Base-by-base conservation (phyloP, 2,329 filamentous ascomycete species). In the Sarocladiaceae sp. region DNA sequence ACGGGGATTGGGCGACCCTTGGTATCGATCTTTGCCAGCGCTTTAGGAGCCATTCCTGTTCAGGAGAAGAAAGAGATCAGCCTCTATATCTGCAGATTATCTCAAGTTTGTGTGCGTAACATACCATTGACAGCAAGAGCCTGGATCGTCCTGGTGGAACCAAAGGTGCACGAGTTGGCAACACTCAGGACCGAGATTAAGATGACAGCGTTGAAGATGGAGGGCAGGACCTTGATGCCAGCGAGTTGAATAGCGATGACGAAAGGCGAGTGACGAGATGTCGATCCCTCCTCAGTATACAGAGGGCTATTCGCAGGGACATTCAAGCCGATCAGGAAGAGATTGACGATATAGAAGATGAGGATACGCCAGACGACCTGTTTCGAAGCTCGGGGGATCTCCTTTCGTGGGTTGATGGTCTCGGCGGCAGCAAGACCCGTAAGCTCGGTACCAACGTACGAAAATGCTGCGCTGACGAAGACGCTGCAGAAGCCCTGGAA, bases 371-470 rank as follows among this genome's bases (percentile, higher is more conserved):
- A 74, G 61, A 74, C 74, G 29, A 74, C 86, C 67, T 91, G 88
- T 71, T 90, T 90, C 63, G 90, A 81, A 8, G 88, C 88, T 22
- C 81, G 84, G 1, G 88, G 88, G 1, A 93, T 76, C 1, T 83
- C 80, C 63, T 87, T 83, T 56, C 79, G 75, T 2, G 84, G 84
- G 62, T 87, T 85, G 13, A 66, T 68, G 0, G 83, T 80, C 67
- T 88, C 84, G 35, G 84, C n/a, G n/a, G n/a, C n/a, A n/a, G n/a
- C n/a, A n/a, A n/a, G n/a, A n/a, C n/a, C n/a, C n/a, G n/a, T n/a
- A 7, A 85, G 71, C 63, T 87, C 83, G 1, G 83, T 86, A 15
- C 83, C 83, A 13, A 80, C 77, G 62, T 86, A 87, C 53, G 83
- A 70, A 59, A 87, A 87, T 25, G 83, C 83, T 13, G 83, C 83